Conservation (phyloP, 805 yeast genomes). For the Saccharomycopsis babjevae region DNA sequence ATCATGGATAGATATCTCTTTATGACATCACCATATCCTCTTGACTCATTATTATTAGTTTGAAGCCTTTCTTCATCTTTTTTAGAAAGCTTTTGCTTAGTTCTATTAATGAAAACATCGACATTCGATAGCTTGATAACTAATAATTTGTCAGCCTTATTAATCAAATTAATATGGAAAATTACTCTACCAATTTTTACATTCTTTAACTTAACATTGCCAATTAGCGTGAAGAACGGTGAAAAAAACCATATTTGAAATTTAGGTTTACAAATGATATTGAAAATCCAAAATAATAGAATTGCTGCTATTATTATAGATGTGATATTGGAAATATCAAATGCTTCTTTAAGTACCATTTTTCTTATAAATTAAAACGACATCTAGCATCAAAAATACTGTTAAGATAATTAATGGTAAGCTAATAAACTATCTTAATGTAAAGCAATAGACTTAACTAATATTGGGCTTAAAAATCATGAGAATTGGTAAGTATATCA, state of each 20-base stretch:
- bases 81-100: not conserved
- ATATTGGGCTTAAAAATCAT: too few relatives aligned
- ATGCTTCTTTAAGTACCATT: not conserved
- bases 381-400: not conserved
- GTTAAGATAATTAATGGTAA: not conserved
- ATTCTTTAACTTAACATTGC: not conserved
- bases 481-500: too few relatives aligned
- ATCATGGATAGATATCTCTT: not conserved
- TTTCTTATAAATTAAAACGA: not conserved
- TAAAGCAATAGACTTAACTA: too few relatives aligned
- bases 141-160: slow-evolving; percentile 3
- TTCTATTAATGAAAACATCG: not conserved
- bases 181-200: not conserved
- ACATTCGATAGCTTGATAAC: slow-evolving; percentile 6
- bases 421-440: too few relatives aligned
- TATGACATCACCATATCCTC: not conserved
- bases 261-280: not conserved
- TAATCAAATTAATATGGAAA: slow-evolving; percentile 7
- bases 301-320: not conserved
- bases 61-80: not conserved
- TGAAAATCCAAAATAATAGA: not conserved
- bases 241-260: slow-evolving; percentile 2
- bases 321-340: not conserved
- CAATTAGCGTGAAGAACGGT: slow-evolving; percentile 3
- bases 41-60: not conserved